Percentiles rank a stretch among this genome's conserved stretches.
phyloP scores from a whole-genome alignment of 768 basidiomycete genomes.

The Tylopilus subfusipes region DNA sequence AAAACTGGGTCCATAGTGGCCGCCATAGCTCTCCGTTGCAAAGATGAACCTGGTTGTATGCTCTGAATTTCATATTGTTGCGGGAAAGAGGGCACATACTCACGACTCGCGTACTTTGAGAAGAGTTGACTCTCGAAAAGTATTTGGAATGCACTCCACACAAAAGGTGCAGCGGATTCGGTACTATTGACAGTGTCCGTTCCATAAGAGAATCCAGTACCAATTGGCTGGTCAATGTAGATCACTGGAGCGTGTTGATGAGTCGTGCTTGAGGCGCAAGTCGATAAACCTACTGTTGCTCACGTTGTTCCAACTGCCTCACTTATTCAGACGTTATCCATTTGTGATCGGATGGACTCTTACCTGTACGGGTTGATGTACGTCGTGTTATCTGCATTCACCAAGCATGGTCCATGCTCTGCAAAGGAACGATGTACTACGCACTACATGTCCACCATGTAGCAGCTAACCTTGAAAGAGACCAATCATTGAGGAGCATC shows the following conservation, averaged over 20 bases:
- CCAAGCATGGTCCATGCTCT: conserved; percentile 65
- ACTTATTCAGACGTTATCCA: not conserved
- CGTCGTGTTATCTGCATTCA: conserved; percentile 53
- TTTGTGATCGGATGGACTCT: not conserved
- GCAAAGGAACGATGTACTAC: not conserved
- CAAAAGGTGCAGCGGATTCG: conserved; percentile 48
- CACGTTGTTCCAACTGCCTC: conserved; percentile 59
- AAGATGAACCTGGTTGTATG: conserved; percentile 51
- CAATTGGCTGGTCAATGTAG: conserved; percentile 69
- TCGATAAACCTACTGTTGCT: conserved; percentile 60
- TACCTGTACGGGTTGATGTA: conserved; percentile 60
- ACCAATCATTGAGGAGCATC: conserved; percentile 62
- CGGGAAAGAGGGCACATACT: conserved; percentile 38
- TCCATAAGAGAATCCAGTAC: conserved; percentile 62
- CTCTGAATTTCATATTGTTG: not conserved
- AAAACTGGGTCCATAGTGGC: conserved; percentile 64
- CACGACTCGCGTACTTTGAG: conserved; percentile 47
- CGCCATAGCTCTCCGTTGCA: conserved; percentile 65
- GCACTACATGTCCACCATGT: not conserved
- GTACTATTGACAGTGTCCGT: conserved; percentile 50
- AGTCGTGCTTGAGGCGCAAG: too few species aligned
- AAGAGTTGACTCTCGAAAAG: conserved; percentile 57
- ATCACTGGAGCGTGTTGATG: conserved; percentile 43
- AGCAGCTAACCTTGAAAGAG: conserved; percentile 53
- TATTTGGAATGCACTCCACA: conserved; percentile 64